Evolutionary conservation across 202 grass and related monocot genomes (phyloP), one percentile per base, ranked within the genome.

Genomic region (Schoenoplectus triqueter): DNA sequence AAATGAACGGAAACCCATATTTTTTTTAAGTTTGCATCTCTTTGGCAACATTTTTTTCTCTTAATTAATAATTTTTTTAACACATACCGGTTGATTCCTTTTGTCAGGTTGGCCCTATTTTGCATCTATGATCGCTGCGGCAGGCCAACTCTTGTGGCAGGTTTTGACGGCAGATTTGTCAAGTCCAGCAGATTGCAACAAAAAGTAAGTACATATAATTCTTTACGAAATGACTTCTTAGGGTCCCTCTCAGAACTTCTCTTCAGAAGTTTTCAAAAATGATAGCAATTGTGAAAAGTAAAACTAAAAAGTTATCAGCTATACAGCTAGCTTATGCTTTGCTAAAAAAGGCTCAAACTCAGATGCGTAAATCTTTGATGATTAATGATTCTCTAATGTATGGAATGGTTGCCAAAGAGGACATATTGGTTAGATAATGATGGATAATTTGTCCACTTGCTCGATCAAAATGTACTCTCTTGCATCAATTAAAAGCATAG

Each of bases 61-160:
- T 17, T 61, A 61, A 61, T 61, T 0, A 22, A 31, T 47, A 74
- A 5, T 61, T n/a, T 61, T 75, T 55, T 10, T 11, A 31, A 18
- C 10, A 55, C 9, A 13, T 54, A 6, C 48, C 56, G 20, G 10
- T 54, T 76, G 11, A 49, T 15, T 39, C 4, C 5, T 76, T 76
- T 10, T 76, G 50, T 76, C 20, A 89, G 88, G 84, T 65, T 89
- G 84, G 88, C 88, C 84, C 15, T 89, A 78, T 65, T 89, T 83
- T 83, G 56, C 79, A 89, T 83, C 45, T 71, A 72, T 89, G 39
- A 69, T 70, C 48, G 70, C 64, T 71, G 88, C 88, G 11, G 31
- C 78, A 9, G 88, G 78, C 1, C 88, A 89, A 18, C 52, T 86
- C 65, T 45, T 55, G 63, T 89, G 88, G 88, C 88, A 89, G 63